Conservation (phyloP, 2,329 filamentous ascomycete genomes). For the Penicillium fuscoglaucum region DNA sequence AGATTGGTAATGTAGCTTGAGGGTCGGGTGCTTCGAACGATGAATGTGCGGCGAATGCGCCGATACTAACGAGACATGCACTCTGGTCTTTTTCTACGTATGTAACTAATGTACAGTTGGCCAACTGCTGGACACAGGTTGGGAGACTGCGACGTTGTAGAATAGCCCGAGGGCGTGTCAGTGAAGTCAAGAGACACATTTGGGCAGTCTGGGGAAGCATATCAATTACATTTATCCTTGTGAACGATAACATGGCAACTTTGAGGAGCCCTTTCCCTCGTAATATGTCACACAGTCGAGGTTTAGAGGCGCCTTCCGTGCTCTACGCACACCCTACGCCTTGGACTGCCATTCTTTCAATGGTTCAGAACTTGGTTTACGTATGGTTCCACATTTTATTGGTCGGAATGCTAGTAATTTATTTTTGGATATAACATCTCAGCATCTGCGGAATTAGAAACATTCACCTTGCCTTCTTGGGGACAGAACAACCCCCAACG, state of each 20-base stretch:
- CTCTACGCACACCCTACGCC: no score
- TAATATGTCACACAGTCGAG: neutral
- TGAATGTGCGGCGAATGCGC: slow-evolving; percentile 68
- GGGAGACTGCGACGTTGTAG: neutral
- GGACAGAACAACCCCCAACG: neutral
- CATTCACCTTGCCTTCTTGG: neutral
- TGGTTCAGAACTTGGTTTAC: neutral
- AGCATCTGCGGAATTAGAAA: neutral
- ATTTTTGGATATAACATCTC: neutral
- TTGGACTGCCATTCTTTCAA: no score
- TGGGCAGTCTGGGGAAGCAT: neutral
- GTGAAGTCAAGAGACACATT: neutral
- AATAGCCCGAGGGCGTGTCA: neutral
- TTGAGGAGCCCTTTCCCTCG: neutral
- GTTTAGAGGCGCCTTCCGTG: no score
- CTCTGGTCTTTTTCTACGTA: neutral
- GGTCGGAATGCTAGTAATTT: neutral
- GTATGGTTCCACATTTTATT: neutral
- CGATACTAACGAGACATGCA: slow-evolving; percentile 74
- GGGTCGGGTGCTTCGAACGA: slow-evolving; percentile 57
- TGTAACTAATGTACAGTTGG: neutral
- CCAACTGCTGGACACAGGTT: neutral
- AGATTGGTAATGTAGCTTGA: slow-evolving; percentile 47
- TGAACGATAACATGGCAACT: neutral
- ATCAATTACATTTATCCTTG: neutral